phyloP scores from a whole-genome alignment of 768 basidiomycete genomes.

The Nevesoporus exiguus region DNA sequence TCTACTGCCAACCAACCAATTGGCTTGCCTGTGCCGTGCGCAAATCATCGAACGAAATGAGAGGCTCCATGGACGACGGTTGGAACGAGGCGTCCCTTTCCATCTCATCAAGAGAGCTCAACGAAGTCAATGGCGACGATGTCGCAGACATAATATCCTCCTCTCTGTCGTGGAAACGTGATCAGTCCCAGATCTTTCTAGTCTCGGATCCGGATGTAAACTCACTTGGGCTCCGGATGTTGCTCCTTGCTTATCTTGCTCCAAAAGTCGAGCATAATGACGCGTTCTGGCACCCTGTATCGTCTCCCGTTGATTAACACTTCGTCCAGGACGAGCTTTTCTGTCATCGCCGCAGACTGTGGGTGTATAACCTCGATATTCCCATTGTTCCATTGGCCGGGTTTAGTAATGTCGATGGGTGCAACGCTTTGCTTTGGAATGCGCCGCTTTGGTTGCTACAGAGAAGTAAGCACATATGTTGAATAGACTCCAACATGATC shows the following conservation, averaged over 20 bases:
- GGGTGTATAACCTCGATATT: conserved; percentile 84
- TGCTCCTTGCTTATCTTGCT: conserved; percentile 60
- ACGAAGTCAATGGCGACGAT: conserved; percentile 71
- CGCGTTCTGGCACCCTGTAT: conserved; percentile 89
- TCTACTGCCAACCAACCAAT: conserved; percentile 2
- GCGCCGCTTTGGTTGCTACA: conserved; percentile 74
- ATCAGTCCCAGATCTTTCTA: background rate
- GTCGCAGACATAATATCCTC: conserved; percentile 43
- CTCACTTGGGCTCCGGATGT: conserved; percentile 41
- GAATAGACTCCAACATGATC: background rate
- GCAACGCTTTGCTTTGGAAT: conserved; percentile 67
- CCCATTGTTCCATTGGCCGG: conserved; percentile 81
- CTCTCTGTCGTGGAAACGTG: conserved; percentile 11
- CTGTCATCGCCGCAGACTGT: conserved; percentile 44
- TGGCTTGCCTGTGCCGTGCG: conserved; percentile 54
- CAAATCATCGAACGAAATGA: conserved; percentile 46
- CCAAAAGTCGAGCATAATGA: conserved; percentile 96
- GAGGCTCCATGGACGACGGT: conserved; percentile 21
- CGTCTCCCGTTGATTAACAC: conserved; percentile 84
- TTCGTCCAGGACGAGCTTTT: conserved; percentile 68
- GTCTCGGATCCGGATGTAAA: conserved; percentile 5
- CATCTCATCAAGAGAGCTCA: conserved; percentile 67
- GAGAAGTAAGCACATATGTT: conserved; percentile 3
- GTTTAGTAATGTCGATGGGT: conserved; percentile 72
- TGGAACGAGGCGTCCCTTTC: conserved; percentile 35